Evolutionary conservation across 768 basidiomycete genomes (phyloP), one percentile per base, ranked within the genome.

Genomic region (Pleurotus sapidus): DNA sequence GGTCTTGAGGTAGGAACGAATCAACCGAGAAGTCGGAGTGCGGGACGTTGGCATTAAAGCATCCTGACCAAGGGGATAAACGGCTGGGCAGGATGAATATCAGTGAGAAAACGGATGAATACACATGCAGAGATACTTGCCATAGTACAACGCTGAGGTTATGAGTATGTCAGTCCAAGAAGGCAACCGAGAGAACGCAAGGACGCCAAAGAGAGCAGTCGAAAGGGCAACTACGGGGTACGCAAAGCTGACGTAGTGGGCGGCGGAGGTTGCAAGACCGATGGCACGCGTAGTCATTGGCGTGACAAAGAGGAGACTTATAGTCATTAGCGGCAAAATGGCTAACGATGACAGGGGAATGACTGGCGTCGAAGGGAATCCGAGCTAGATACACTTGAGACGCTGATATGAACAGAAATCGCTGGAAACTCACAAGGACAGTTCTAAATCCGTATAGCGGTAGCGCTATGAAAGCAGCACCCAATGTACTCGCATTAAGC

Each of bases 1-100:
- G 9, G 91, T 88, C 67, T 96, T 95, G 53, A 98, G 74, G 69
- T 97, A 94, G 27, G 84, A 81, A 54, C 83, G 81, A 57, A 81
- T 70, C 38, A 84, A 70, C 57, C 81, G 79, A 34, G 81, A 80
- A 23, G 80, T 74, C 5, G 84, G 80, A 7, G 82, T 83, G 48
- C 80, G 78, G 24, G 81, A 73, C 12, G 76, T 65, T 15, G 69
- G 69, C 15, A 76, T 66, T 50, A 81, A 69, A 7, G 73, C 64
- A 56, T 80, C 79, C 42, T 73, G 68, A 61, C 71, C 75, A 50
- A 75, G 68, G 3, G 83, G 80, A 61, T 79, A 82, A 74, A 81
- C 79, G 24, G 83, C 86, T 86, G 48, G 43, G 37, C 45, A 37
- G 40, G 4, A 47, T 30, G 43, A 57, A 5, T 7, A 15, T 56